phyloP scores from a whole-genome alignment of 305 asterid genomes.

The Fraxinus paxiana region DNA sequence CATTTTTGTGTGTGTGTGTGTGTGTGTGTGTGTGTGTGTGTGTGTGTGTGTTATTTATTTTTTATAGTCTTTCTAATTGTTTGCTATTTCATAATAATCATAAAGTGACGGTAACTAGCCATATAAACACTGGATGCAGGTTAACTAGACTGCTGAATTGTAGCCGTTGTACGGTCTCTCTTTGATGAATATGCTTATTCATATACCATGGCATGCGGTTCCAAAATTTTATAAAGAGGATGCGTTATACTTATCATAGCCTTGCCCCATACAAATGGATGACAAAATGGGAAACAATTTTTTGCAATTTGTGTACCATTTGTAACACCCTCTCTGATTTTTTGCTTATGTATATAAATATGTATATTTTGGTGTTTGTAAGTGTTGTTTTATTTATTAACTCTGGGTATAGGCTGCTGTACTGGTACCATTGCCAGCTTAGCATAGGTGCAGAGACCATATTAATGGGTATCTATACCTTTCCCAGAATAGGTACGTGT shows the following conservation, averaged over 20 bases:
- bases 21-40: neutral
- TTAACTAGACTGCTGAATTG: neutral
- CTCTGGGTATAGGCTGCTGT: neutral
- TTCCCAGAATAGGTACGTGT: neutral
- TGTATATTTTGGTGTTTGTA: neutral
- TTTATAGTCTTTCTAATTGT: neutral
- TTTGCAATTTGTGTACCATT: neutral
- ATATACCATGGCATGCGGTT: neutral
- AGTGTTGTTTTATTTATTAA: neutral
- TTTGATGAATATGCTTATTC: neutral
- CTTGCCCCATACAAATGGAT: neutral
- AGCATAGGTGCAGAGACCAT: neutral
- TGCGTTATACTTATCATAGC: neutral
- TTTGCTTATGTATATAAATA: neutral
- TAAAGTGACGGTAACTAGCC: neutral
- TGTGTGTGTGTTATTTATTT: neutral
- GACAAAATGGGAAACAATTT: neutral
- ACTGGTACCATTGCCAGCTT: neutral
- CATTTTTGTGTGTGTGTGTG: neutral
- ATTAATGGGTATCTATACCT: neutral
- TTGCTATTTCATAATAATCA: neutral
- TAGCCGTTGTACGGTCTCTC: neutral
- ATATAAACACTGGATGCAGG: neutral
- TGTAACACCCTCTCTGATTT: neutral
- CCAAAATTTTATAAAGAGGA: neutral